Conservation (phyloP, 2,329 filamentous ascomycete species). For the Hypoxylon sp. region DNA sequence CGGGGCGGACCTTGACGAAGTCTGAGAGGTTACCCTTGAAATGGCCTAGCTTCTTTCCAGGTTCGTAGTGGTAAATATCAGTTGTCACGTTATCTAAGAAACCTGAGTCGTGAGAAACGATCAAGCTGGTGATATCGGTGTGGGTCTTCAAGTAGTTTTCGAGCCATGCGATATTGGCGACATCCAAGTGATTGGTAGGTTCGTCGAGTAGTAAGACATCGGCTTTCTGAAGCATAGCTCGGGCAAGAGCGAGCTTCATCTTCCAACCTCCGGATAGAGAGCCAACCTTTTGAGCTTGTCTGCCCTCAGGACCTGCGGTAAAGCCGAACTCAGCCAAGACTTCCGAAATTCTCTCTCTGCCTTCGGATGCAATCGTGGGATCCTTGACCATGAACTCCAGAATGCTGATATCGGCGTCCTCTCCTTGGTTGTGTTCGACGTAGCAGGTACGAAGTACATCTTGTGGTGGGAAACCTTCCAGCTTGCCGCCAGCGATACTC, state of each 20-base stretch:
- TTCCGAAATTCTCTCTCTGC: constrained; percentile 81
- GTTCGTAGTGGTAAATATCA: constrained; percentile 98
- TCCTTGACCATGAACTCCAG: constrained; percentile 93
- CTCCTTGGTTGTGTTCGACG: constrained; percentile 98
- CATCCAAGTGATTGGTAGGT: constrained; percentile 98
- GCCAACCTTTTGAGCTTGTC: constrained; percentile 90
- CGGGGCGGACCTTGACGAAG: constrained; percentile 90
- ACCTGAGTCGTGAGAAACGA: constrained; percentile 97
- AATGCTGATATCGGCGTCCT: constrained; percentile 96
- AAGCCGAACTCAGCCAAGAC: constrained; percentile 95
- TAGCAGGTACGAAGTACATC: constrained; percentile 96
- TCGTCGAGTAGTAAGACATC: constrained; percentile 97
- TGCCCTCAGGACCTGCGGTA: constrained; percentile 87
- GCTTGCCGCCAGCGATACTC: constrained; percentile 93
- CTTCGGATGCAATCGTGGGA: constrained; percentile 83
- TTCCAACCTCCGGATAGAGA: constrained; percentile 99
- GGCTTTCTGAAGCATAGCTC: constrained; percentile 97
- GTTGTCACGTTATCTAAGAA: constrained; percentile 98
- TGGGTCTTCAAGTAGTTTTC: constrained; percentile 96
- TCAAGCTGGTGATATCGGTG: constrained; percentile 95
- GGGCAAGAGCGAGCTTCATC: constrained; percentile 97
- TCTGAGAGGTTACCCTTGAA: constrained; percentile 85
- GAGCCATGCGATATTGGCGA: constrained; percentile 95
- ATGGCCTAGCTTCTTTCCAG: constrained; percentile 89
- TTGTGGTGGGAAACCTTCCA: constrained; percentile 95